Base-by-base conservation (phyloP, 2,329 filamentous ascomycete species). In the Phialemonium atrogriseum region DNA sequence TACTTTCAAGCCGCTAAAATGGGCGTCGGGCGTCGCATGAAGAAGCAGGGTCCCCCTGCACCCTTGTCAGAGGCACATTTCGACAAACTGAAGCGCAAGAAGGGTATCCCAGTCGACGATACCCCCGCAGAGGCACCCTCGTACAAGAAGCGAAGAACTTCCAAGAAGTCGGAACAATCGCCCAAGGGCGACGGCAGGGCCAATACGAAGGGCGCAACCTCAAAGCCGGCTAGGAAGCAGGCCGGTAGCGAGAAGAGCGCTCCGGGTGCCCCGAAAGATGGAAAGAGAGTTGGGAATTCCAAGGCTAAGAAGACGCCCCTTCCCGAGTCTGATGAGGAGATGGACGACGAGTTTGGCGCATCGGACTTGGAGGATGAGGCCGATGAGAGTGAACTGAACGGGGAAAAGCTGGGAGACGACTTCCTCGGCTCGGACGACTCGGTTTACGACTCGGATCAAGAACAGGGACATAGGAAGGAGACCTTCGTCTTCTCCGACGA, bases 401-500 rank as follows among this genome's bases (percentile, higher is more conserved):
- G 41, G 3, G 41, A 32, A 46, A 59, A 43, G 43, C 53, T 77
- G 11, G 63, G 60, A 10, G 73, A 78, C 45, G 69, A 81, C 41
- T 80, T 82, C 50, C 52, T 79, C 22, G 69, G 62, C 22, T 73
- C 68, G 0, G 73, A 73, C 41, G 67, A 69, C 30, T 79, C 79
- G 0, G 73, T 79, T 28, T 71, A 76, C 47, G 83, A 89, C 52
- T 89, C 84, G 10, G 84, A 88, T 41, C 70, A 76, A 25, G 74
- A 77, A 18, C 58, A 58, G 15, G 62, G 62, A 32, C 51, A 59
- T 56, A 52, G 68, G 59, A 53, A 70, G 43, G 57, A 56, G 39
- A 62, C 70, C 48, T 75, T 80, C 42, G 85, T 94, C 68, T 98
- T 94, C 68, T 96, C 91, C 0, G 91, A 96, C 39, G 91, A 98